A percentile compares a stretch with the other conserved stretches of the same genome.
Conservation (phyloP, 805 yeast genomes). For the Candida tibetensis region DNA sequence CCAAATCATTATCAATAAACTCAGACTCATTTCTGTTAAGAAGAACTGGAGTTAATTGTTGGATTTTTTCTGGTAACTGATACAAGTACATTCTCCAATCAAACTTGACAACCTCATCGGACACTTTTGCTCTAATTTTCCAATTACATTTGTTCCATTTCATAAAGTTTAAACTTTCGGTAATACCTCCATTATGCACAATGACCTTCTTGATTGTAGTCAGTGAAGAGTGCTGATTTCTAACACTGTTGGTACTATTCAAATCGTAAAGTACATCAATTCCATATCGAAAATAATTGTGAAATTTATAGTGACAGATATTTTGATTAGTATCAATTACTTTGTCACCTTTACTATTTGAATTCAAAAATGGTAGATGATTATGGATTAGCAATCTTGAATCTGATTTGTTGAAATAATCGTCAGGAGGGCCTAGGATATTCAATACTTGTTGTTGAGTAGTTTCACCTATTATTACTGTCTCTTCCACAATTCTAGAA, state of each 20-base stretch:
- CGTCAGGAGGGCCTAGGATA: conserved; percentile 57
- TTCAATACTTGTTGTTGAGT: conserved; percentile 49
- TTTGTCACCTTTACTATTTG: background rate
- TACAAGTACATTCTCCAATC: conserved; percentile 30
- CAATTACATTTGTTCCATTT: conserved; percentile 52
- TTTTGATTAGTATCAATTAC: conserved; percentile 4
- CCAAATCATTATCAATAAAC: conserved; percentile 35
- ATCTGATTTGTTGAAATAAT: conserved; percentile 45
- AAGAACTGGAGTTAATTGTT: conserved; percentile 30
- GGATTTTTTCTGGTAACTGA: conserved; percentile 22
- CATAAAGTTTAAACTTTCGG: conserved; percentile 52
- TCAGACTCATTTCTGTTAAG: conserved; percentile 41
- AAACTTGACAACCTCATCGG: conserved; percentile 10
- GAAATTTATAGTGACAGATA: conserved; percentile 38
- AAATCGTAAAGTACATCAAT: conserved; percentile 52
- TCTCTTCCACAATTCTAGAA: background rate
- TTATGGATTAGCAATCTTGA: conserved; percentile 42
- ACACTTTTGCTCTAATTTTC: conserved; percentile 23
- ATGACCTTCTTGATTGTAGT: conserved; percentile 41
- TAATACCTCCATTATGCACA: conserved; percentile 49
- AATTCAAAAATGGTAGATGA: conserved; percentile 14
- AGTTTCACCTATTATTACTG: conserved; percentile 38
- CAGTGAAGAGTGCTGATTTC: conserved; percentile 11
- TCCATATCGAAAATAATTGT: conserved; percentile 56
- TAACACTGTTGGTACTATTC: conserved; percentile 10